Conservation (phyloP, 805 yeast species). For the Candida germanica region DNA sequence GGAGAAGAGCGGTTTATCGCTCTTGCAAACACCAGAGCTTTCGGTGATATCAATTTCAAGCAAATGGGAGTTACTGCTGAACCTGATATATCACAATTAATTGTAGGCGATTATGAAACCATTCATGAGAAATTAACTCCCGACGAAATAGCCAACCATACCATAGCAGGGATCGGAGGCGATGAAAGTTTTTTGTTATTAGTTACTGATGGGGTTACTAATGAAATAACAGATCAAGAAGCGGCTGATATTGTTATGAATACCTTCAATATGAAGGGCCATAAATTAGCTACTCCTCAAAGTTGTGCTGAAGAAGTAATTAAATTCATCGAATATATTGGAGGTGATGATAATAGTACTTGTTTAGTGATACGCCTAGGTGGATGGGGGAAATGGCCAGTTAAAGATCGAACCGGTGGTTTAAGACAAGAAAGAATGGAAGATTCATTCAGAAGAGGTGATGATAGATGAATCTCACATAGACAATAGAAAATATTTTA, state of each 20-base stretch:
- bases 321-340: conserved; percentile 76
- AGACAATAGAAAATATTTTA: conserved; percentile 1
- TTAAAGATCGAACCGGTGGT: conserved; percentile 76
- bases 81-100: conserved; percentile 74
- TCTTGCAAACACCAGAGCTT: conserved; percentile 89
- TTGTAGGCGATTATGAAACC: conserved; percentile 55
- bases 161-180: conserved; percentile 61
- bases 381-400: conserved; percentile 96
- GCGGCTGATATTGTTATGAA: conserved; percentile 79
- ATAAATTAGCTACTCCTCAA: conserved; percentile 74
- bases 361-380: conserved; percentile 73
- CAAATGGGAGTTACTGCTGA: conserved; percentile 85
- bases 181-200: conserved; percentile 83
- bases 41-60: conserved; percentile 85
- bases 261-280: conserved; percentile 63
- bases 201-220: conserved; percentile 85
- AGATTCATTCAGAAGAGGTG: conserved; percentile 36
- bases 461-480: conserved; percentile 6
- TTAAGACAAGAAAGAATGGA: conserved; percentile 68
- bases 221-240: conserved; percentile 82
- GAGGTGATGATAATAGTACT: conserved; percentile 96
- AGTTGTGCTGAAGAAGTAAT: conserved; percentile 82
- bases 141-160: conserved; percentile 32
- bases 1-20: conserved; percentile 84
- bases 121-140: conserved; percentile 36